These are phyloP conservation scores for Emergomyces orientalis DNA, from an alignment of 2,329 filamentous ascomycete genomes.

Conservation along the genomic window DNA sequence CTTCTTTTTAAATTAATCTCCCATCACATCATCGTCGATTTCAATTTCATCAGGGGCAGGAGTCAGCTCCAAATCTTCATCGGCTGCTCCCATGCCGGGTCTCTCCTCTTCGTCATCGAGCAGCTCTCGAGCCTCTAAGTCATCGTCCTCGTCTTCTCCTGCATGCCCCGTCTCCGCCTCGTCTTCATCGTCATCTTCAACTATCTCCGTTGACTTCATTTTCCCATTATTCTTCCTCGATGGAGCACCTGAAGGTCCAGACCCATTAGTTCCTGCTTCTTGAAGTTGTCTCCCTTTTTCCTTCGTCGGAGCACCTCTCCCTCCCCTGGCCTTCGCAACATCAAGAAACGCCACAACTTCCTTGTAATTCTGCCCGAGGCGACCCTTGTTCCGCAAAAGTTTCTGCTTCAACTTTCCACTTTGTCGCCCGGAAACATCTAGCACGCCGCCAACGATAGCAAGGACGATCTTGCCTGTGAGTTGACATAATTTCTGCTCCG, in stretches of 20 bases:
- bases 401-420: slow-evolving; percentile 59
- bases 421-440: slow-evolving; percentile 55
- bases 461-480: slow-evolving; percentile 77
- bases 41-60: slow-evolving; percentile 24
- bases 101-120: slow-evolving; percentile 28
- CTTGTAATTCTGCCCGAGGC: slow-evolving; percentile 74
- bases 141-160: slow-evolving; percentile 37
- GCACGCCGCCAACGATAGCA: slow-evolving; percentile 62
- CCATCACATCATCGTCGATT: slow-evolving; percentile 37
- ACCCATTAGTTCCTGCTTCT: slow-evolving; percentile 5
- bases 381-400: slow-evolving; percentile 67
- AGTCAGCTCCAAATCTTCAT: slow-evolving; percentile 12
- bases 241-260: background rate
- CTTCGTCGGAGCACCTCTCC: slow-evolving; percentile 5
- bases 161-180: slow-evolving; percentile 24
- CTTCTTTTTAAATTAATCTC: slow-evolving; percentile 23
- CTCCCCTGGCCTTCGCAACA: slow-evolving; percentile 43
- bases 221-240: slow-evolving; percentile 18
- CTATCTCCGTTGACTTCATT: slow-evolving; percentile 34
- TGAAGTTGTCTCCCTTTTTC: background rate
- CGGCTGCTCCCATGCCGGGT: slow-evolving; percentile 14
- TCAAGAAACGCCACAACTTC: slow-evolving; percentile 76
- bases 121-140: slow-evolving; percentile 28
- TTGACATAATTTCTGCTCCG: slow-evolving; percentile 79
- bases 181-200: slow-evolving; percentile 35